Percentiles rank a stretch among this genome's conserved stretches.
Evolutionary conservation across 2,329 filamentous ascomycete species (phyloP).

Genomic region (Blumeria graminis): DNA sequence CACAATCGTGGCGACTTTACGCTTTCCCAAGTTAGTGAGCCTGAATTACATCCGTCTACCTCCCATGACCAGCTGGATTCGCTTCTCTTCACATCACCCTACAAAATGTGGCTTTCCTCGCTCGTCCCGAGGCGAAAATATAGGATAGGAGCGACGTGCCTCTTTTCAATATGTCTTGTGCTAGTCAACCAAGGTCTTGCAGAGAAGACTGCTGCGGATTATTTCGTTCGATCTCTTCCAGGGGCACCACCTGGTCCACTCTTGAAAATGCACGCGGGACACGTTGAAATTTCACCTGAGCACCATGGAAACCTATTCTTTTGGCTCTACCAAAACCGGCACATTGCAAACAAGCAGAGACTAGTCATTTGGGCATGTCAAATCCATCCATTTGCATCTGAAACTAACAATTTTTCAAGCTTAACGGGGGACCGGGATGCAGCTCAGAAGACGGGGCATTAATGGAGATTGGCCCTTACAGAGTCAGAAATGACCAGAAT

Average conservation of each 20-base stretch:
- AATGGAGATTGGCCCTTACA: constrained; percentile 91
- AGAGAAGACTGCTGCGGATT: constrained; percentile 51
- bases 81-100: constrained; percentile 2
- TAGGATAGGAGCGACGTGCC: background rate
- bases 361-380: constrained; percentile 38
- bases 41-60: too few relatives aligned
- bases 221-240: constrained; percentile 67
- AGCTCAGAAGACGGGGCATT: constrained; percentile 55
- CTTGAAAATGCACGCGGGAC: constrained; percentile 97
- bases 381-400: background rate
- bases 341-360: constrained; percentile 75
- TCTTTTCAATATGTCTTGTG: background rate
- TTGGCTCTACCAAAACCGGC: constrained; percentile 90
- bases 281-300: constrained; percentile 70
- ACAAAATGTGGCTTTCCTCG: constrained; percentile 8
- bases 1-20: too few relatives aligned
- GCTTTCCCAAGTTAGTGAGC: too few relatives aligned
- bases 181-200: constrained; percentile 11
- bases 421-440: constrained; percentile 83
- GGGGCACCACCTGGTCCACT: constrained; percentile 57
- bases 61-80: too few relatives aligned
- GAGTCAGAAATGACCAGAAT: constrained; percentile 45
- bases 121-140: background rate
- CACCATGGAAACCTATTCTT: constrained; percentile 92
- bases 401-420: background rate